Conservation (phyloP, 805 yeast species). For the Wickerhamomyces sydowiorum region DNA sequence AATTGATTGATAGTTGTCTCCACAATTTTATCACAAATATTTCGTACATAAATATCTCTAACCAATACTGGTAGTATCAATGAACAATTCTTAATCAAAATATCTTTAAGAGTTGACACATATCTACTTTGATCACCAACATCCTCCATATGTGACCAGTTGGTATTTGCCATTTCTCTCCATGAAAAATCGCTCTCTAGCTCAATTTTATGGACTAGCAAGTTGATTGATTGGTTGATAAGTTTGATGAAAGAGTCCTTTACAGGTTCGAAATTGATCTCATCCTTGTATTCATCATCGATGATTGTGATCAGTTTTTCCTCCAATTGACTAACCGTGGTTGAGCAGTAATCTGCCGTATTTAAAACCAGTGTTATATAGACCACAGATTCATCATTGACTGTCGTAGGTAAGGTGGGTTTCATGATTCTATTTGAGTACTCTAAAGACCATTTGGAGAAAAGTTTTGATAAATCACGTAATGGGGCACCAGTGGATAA, state of each 20-base stretch:
- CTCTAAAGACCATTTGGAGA: slow-evolving; percentile 58
- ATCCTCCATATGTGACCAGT: slow-evolving; percentile 63
- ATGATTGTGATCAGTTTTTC: slow-evolving; percentile 45
- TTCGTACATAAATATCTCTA: slow-evolving; percentile 65
- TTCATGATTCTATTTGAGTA: slow-evolving; percentile 48
- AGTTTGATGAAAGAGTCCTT: slow-evolving; percentile 51
- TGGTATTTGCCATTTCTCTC: slow-evolving; percentile 75
- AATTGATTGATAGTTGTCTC: slow-evolving; percentile 57
- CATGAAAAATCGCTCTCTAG: slow-evolving; percentile 63
- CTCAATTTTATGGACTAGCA: slow-evolving; percentile 52
- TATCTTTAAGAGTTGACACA: slow-evolving; percentile 48
- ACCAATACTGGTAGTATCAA: slow-evolving; percentile 53
- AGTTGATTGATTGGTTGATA: slow-evolving; percentile 51
- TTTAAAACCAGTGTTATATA: slow-evolving; percentile 70
- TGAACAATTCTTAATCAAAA: slow-evolving; percentile 39
- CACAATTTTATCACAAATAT: slow-evolving; percentile 68
- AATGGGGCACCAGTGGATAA: slow-evolving; percentile 39
- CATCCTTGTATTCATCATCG: slow-evolving; percentile 35
- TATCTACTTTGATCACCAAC: slow-evolving; percentile 72
- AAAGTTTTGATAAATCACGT: slow-evolving; percentile 45
- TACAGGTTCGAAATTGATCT: slow-evolving; percentile 45
- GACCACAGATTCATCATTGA: slow-evolving; percentile 53
- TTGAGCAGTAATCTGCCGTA: slow-evolving; percentile 85
- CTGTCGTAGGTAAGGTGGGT: slow-evolving; percentile 42
- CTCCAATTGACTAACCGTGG: slow-evolving; percentile 73